Base-by-base conservation (phyloP, 257 asterid species). In the Primulina tabacum region DNA sequence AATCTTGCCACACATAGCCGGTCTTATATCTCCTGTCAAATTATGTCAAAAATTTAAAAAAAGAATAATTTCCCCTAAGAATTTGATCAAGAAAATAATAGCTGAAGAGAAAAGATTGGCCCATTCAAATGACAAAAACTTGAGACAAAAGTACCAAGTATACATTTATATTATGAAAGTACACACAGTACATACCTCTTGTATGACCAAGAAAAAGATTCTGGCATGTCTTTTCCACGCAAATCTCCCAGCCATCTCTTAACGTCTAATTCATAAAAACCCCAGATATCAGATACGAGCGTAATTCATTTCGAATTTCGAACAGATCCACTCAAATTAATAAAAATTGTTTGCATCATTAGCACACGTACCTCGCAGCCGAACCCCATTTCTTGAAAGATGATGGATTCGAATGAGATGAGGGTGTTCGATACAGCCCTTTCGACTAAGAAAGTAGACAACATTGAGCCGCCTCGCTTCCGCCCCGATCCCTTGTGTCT, bases 1-100 rank as follows among this genome's bases (percentile, higher is more conserved):
- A 83, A 74, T 93, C 98, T 80, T 93, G 97, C 98, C 98, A 93
- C 8, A 93, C 95, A 68, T 83, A 87, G 2, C 96, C 95, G 16
- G 82, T 80, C 81, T 84, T 93, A 74, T 90, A 93, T 67, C 74
- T 90, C 82, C 98, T 92, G 80, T 68, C 28, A 35, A 43, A 71
- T 14, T 5, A 14, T 47, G 52, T 40, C 50, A 12, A 8, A 37
- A 37, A 0, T 37, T 2, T 6, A 35, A 29, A 26, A 7, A 18
- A 47, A 10, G 2, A 33, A 4, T 52, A 65, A 24, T 0, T 71
- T 32, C 38, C 20, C 18, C 56, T 14, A 0, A 16, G 56, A 16
- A 16, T 47, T 16, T 47, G 53, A 43, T 43, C 53, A 4, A 43
- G 53, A 43, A 43, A 43, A 8, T 9, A 38, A 9, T 38, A 2